Evolutionary conservation across 1,284 basidiomycete genomes (phyloP).

Genomic region (Tilletia walkeri): DNA sequence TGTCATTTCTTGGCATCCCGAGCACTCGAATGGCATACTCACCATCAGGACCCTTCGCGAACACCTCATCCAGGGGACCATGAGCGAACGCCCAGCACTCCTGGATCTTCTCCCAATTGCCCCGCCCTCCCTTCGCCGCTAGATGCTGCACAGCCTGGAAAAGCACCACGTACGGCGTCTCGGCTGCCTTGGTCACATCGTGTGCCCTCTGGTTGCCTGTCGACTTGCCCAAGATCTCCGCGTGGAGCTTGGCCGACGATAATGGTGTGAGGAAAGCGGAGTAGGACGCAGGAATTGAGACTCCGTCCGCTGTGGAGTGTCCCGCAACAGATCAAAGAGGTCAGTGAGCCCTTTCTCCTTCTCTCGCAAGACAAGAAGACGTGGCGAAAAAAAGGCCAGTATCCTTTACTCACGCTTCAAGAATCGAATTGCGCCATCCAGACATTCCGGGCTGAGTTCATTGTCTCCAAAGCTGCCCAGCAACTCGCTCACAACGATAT

Average conservation of each 20-base stretch:
- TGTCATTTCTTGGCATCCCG: no score
- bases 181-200: slow-evolving; percentile 62
- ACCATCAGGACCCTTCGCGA: slow-evolving; percentile 15
- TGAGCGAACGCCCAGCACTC: slow-evolving; percentile 98
- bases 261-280: slow-evolving; percentile 90
- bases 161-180: slow-evolving; percentile 98
- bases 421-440: slow-evolving; percentile 87
- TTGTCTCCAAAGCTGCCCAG: slow-evolving; percentile 98
- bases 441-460: slow-evolving; percentile 93
- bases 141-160: slow-evolving; percentile 71
- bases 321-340: neutral
- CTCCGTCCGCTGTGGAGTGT: slow-evolving; percentile 69
- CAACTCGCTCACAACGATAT: slow-evolving; percentile 93
- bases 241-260: slow-evolving; percentile 85
- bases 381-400: no score
- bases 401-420: slow-evolving; percentile 37
- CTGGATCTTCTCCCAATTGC: slow-evolving; percentile 73
- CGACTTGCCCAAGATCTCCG: slow-evolving; percentile 46
- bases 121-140: slow-evolving; percentile 61
- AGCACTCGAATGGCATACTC: neutral
- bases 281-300: slow-evolving; percentile 95
- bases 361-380: no score
- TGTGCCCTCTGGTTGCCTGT: neutral
- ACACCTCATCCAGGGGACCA: slow-evolving; percentile 35
- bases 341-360: no score